Base-by-base conservation (phyloP, 371 early-diverging fungal genomes). In the Neoconidiobolus thromboides region DNA sequence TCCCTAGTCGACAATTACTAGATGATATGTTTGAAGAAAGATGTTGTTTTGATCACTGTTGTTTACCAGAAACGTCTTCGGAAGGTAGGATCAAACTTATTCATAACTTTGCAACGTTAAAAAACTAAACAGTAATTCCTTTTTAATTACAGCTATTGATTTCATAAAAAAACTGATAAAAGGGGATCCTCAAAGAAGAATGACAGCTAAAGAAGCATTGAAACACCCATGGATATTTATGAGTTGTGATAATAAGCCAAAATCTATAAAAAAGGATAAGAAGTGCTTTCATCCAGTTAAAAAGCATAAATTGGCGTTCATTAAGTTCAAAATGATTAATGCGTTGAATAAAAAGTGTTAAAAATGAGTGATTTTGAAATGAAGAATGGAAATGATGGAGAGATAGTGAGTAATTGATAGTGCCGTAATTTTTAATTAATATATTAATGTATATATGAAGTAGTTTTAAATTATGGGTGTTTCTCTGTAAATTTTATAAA, bases 211-310 rank as follows among this genome's bases (percentile, higher is more conserved):
- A 7, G 76, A 89, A 66, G 94, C 94, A 2, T 75, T 91, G 54
- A 65, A 77, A 40, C 89, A 94, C 69, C 81, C 76, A 14, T 96
- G 93, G 94, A 74, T 93, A 62, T 72, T 78, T n/a, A 71, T 72
- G 50, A 55, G 60, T 37, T 69, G 75, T 37, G 72, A 63, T 48
- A 72, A 69, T 39, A 80, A 26, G 82, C 54, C 71, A 71, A 12
- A 84, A 86, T 71, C 73, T 89, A 55, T 64, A 86, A 46, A 79
- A 79, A 2, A 76, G 78, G 40, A 83, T 26, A 26, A 26, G 44
- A 15, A n/a, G 47, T 48, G 7, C 56, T 43, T 47, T 53, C 12
- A 55, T 37, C 10, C 10, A 15, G 26, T 26, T 26, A 26, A 26
- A 26, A 26, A 26, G 26, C 26, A 26, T 26, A 26, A 26, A 26